Base-by-base conservation (phyloP, 176 grass and related monocot species). In the Raddia guianensis region DNA sequence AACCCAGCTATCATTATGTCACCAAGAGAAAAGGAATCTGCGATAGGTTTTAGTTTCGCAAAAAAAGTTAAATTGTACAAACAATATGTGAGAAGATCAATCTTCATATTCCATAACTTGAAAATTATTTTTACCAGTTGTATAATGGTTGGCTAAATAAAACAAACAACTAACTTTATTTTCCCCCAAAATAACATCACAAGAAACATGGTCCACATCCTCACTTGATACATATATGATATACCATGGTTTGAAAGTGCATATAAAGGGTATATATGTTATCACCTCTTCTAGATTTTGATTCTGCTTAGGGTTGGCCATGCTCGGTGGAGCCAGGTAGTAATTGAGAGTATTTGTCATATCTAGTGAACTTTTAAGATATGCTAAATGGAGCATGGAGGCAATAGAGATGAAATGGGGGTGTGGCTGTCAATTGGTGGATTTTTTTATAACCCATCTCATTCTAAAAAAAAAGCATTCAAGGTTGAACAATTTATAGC, bases 11-110 rank as follows among this genome's bases (percentile, higher is more conserved):
- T 59, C 56, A 27, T 61, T 4, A 52, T 9, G 14, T 73, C 45
- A 6, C 51, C 46, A 73, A 54, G 21, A 47, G 73, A 65, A 35
- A 12, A 32, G 1, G 19, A 66, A 42, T 2, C 21, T 66, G 11
- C 6, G 35, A 4, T 4, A 13, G n/a, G 34, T 21, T 74, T 57
- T 35, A 16, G 9, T 15, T 16, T 58, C 15, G 52, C 51, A 40
- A 7, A 75, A 44, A 44, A 21, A 59, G 72, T 15, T 19, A 20
- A 48, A 48, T 0, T 56, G 4, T 9, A 49, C 58, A 75, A 66
- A 56, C 35, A 65, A 65, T 19, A 67, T 18, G 51, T 37, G 56
- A 66, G 57, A 79, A 79, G 21, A 7, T 46, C 9, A 80, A 27
- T 40, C 5, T 75, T 56, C 5, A 62, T 57, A 35, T 37, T 37